These are phyloP conservation scores for Tuber magnatum DNA, from an alignment of 495 filamentous ascomycete species.

Conservation along the genomic window DNA sequence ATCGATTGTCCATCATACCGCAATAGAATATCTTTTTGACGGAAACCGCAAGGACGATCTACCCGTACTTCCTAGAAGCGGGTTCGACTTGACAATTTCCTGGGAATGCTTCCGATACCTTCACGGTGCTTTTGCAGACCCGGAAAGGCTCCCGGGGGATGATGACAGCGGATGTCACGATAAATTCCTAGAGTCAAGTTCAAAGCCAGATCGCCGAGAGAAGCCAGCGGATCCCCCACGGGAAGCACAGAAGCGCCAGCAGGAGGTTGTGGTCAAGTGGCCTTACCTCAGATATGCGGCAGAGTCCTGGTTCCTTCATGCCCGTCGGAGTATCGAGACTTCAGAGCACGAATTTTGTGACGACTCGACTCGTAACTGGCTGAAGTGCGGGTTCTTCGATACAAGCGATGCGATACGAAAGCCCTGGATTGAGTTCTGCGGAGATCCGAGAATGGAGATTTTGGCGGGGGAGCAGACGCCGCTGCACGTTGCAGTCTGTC, in stretches of 20 bases:
- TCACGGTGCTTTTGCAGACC: not conserved
- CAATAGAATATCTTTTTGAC: not conserved
- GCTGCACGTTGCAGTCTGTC: no score
- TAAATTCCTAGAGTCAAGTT: rapidly evolving
- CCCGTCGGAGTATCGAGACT: not conserved
- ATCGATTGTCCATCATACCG: not conserved
- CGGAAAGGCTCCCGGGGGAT: rapidly evolving
- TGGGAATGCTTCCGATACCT: not conserved
- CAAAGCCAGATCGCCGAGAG: not conserved
- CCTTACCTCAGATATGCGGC: not conserved
- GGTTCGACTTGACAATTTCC: not conserved
- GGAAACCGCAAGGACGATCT: not conserved
- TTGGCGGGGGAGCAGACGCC: not conserved
- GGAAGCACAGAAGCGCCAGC: not conserved
- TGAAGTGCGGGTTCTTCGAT: not conserved
- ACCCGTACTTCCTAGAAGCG: not conserved
- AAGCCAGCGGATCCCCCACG: not conserved
- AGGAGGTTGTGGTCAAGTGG: not conserved
- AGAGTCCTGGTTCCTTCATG: not conserved
- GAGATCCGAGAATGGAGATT: not conserved
- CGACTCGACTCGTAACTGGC: not conserved
- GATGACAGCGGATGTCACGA: not conserved
- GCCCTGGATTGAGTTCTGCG: not conserved
- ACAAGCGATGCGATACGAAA: not conserved
- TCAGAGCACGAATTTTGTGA: not conserved